These are phyloP conservation scores for Boletus sp. DNA, from an alignment of 768 basidiomycete species.

Conservation along the genomic window DNA sequence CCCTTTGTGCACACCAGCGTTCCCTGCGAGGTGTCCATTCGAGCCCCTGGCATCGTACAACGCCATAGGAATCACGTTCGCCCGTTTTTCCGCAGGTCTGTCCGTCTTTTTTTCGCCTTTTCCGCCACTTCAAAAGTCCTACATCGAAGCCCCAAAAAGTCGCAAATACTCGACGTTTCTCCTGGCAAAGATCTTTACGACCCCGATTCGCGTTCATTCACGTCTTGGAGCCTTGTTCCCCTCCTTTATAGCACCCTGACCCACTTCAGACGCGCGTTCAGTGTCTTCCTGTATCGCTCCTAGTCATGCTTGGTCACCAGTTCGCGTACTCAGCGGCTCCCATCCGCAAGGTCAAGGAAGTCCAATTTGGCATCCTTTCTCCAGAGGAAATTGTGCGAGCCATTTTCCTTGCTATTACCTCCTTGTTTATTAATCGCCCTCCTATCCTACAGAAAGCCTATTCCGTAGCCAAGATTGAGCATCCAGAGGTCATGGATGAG, in stretches of 20 bases:
- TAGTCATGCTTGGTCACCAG: conserved; percentile 80
- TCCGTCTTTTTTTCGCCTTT: conserved; percentile 17
- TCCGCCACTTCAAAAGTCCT: not conserved
- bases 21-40: not conserved
- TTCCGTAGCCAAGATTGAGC: conserved; percentile 97
- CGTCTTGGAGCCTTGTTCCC: conserved; percentile 11
- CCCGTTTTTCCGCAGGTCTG: conserved; percentile 14
- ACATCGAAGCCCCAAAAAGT: conserved; percentile 22
- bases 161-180: conserved; percentile 10
- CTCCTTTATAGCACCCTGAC: not conserved
- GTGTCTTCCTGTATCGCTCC: not conserved
- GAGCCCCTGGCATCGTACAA: not conserved
- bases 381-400: conserved; percentile 91
- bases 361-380: conserved; percentile 97
- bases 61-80: conserved; percentile 1
- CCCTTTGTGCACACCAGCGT: conserved; percentile 10
- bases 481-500: conserved; percentile 99
- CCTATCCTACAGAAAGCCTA: conserved; percentile 81
- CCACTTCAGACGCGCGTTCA: conserved; percentile 18
- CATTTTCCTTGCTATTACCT: not conserved
- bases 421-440: conserved; percentile 12
- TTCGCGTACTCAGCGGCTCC: conserved; percentile 94
- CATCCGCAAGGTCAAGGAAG: conserved; percentile 93
- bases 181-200: conserved; percentile 5
- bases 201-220: conserved; percentile 28